Evolutionary conservation across 2,329 filamentous ascomycete genomes (phyloP).

Genomic region (Phyllachora maydis): DNA sequence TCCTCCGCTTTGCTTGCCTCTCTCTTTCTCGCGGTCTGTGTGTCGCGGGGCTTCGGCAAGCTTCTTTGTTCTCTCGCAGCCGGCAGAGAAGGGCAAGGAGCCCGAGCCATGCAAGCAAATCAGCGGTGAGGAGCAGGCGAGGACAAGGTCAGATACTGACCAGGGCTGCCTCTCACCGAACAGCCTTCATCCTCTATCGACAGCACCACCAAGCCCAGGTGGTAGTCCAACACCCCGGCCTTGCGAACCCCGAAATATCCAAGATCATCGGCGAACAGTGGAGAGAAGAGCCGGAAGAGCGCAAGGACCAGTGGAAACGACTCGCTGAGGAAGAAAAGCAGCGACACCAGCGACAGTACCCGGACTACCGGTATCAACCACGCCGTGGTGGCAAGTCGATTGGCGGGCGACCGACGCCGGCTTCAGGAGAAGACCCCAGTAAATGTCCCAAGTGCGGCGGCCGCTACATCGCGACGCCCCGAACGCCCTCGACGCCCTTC

Average conservation of each 20-base stretch:
- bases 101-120: too few species aligned
- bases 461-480: slow-evolving; percentile 39
- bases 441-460: slow-evolving; percentile 56
- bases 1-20: too few species aligned
- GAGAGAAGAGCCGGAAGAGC: slow-evolving; percentile 52
- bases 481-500: slow-evolving; percentile 31
- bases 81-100: too few species aligned
- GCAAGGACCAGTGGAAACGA: slow-evolving; percentile 72
- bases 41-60: too few species aligned
- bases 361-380: slow-evolving; percentile 86
- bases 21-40: too few species aligned
- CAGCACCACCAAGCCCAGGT: slow-evolving; percentile 78
- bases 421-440: slow-evolving; percentile 24
- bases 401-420: slow-evolving; percentile 6
- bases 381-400: slow-evolving; percentile 32
- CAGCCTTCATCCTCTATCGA: slow-evolving; percentile 94
- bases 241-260: slow-evolving; percentile 89
- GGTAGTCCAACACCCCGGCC: slow-evolving; percentile 62
- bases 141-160: too few species aligned
- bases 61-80: slow-evolving; percentile 3
- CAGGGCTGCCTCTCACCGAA: slow-evolving; percentile 12
- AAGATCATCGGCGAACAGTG: slow-evolving; percentile 94
- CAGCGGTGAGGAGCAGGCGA: too few species aligned
- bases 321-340: slow-evolving; percentile 87
- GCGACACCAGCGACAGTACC: slow-evolving; percentile 75